Evolutionary conservation across 2,329 filamentous ascomycete genomes (phyloP).

Genomic region (Clonostachys rhizophaga): DNA sequence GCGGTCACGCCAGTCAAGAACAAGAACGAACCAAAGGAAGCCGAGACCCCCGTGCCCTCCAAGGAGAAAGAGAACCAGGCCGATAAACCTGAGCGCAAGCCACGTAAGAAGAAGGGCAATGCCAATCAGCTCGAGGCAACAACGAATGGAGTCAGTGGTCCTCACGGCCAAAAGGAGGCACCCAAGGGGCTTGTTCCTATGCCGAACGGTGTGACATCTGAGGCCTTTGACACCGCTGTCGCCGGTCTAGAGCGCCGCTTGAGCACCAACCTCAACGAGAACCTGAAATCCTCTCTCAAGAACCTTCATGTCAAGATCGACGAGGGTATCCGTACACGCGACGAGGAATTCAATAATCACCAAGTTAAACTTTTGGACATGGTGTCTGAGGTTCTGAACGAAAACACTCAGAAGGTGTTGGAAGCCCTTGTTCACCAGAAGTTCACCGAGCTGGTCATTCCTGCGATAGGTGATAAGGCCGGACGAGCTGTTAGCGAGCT

Average conservation of each 20-base stretch:
- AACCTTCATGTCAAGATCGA: conserved; percentile 59
- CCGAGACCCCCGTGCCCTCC: conserved; percentile 33
- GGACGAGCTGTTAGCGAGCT: conserved; percentile 66
- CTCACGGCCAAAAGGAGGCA: neutral
- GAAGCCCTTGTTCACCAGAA: conserved; percentile 71
- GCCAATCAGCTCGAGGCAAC: conserved; percentile 37
- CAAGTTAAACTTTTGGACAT: conserved; percentile 51
- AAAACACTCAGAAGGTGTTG: conserved; percentile 67
- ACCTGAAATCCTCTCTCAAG: conserved; percentile 52
- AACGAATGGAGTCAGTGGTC: conserved; percentile 30
- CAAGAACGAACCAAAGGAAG: conserved; percentile 41
- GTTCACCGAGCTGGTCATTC: conserved; percentile 72
- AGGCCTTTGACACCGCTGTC: conserved; percentile 49
- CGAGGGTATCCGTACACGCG: conserved; percentile 56
- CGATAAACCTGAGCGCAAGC: conserved; percentile 60
- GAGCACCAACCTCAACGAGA: conserved; percentile 38
- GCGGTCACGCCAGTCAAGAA: conserved; percentile 26
- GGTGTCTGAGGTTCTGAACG: conserved; percentile 56
- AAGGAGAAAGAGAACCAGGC: conserved; percentile 26
- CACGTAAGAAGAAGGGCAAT: conserved; percentile 65
- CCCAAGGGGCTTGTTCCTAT: neutral
- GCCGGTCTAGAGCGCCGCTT: conserved; percentile 48
- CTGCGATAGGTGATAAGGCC: conserved; percentile 65
- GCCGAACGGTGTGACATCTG: conserved; percentile 22
- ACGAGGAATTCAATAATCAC: conserved; percentile 45